Evolutionary conservation across 805 yeast species (phyloP), one percentile per base, ranked within the genome.

Genomic region (Trichomonascus vanleenenianus): DNA sequence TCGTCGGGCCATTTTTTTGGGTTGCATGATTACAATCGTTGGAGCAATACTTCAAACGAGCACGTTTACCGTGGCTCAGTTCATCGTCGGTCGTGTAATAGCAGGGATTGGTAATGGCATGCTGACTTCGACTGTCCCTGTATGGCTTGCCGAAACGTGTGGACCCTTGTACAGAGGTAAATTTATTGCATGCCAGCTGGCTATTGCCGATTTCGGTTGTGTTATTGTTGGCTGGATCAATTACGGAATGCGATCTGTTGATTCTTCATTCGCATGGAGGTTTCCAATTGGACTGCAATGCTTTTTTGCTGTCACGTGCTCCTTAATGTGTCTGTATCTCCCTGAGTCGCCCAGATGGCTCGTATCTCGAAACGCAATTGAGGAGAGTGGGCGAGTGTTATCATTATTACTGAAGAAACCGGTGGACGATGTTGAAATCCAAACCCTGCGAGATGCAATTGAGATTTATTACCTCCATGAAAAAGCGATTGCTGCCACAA

Each of bases 281-380:
- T 72, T 84, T 61, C 89, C 91, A 10, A 73, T 83, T 49, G 81
- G 85, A 2, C 64, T 82, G 54, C 93, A 83, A 66, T 68, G 78
- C 47, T 51, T 81, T 33, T 81, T 19, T 68, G 46, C 84, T 41
- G 64, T 83, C 33, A 58, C 79, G 44, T 65, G 83, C 76, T 81
- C 44, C 31, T 63, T 30, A 15, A 67, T 70, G 25, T 58, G 68
- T 33, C 56, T 77, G 36, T 74, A 77, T 35, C 65, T 88, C 18
- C 96, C 97, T 0, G 96, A 88, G 63, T 78, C 89, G 36, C 96
- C 96, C 0, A 71, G 96, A 48, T 88, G 74, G 66, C 80, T 75
- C 57, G 86, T 88, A 3, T 78, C 78, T 54, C 79, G 81, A 52
- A 82, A 83, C 59, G 47, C 71, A 64, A 49, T 70, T 72, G 53